Conservation (phyloP, 192 early-diverging fungal species). For the Mortierella antarctica region DNA sequence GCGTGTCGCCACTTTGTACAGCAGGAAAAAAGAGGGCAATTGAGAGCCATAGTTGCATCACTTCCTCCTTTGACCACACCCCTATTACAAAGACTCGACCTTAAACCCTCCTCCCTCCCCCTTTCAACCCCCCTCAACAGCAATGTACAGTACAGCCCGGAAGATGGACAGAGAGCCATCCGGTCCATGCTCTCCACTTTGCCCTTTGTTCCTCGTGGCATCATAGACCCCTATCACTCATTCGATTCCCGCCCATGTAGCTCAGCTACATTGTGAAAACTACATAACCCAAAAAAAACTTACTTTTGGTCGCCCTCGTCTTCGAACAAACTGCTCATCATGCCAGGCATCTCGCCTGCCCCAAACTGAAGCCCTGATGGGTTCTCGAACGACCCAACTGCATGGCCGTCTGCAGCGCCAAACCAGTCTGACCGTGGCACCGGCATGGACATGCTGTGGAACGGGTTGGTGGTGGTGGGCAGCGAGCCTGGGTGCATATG, state of each 20-base stretch:
- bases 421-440: slow-evolving; percentile 51
- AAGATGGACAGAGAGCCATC: too few species aligned
- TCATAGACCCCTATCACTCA: not conserved
- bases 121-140: not conserved
- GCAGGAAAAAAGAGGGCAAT: not conserved
- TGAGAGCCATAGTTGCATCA: slow-evolving; percentile 10
- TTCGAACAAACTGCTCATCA: slow-evolving; percentile 60
- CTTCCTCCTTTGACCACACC: not conserved
- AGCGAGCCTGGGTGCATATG: slow-evolving; percentile 38
- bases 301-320: slow-evolving; percentile 64
- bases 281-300: slow-evolving; percentile 47
- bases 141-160: too few species aligned
- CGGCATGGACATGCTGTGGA: slow-evolving; percentile 54
- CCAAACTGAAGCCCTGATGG: slow-evolving; percentile 45
- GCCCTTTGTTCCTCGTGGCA: slow-evolving; percentile 15
- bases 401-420: slow-evolving; percentile 43
- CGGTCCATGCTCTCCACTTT: not conserved
- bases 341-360: slow-evolving; percentile 37
- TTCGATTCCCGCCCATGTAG: not conserved
- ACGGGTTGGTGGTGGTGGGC: slow-evolving; percentile 19
- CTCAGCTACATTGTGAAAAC: not conserved
- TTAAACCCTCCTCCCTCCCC: not conserved
- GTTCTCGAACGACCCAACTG: slow-evolving; percentile 44
- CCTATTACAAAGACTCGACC: slow-evolving; percentile 6
- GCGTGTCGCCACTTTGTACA: too few species aligned